Percentiles rank a stretch among this genome's conserved stretches.
Evolutionary conservation across 805 yeast genomes (phyloP).

Genomic region (Candida broadrunensis): DNA sequence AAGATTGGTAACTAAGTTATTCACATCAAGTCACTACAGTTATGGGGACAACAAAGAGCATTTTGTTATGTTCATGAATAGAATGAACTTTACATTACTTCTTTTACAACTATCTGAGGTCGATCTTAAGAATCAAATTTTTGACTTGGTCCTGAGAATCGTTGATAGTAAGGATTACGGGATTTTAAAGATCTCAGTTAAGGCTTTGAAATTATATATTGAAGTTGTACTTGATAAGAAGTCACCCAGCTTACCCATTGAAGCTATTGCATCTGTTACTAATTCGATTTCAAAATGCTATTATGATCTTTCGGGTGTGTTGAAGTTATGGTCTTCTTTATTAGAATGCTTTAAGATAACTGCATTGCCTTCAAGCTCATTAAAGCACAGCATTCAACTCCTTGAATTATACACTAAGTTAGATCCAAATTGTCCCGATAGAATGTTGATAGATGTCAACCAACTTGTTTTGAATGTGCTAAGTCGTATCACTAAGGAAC

Average conservation of each 20-base stretch:
- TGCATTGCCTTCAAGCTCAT: not conserved
- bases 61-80: constrained; percentile 31
- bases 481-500: not conserved
- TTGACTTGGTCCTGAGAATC: constrained; percentile 21
- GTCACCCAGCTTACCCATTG: not conserved
- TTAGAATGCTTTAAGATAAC: not conserved
- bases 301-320: not conserved
- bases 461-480: not conserved
- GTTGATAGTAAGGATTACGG: constrained; percentile 18
- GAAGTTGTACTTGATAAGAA: constrained; percentile 12
- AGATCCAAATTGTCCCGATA: not conserved
- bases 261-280: not conserved
- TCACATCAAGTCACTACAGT: constrained; percentile 35
- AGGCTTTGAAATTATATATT: constrained; percentile 16
- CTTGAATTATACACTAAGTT: not conserved
- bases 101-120: constrained; percentile 32
- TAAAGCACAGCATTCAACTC: not conserved
- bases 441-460: not conserved
- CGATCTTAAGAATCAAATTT: constrained; percentile 27
- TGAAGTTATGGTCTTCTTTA: not conserved
- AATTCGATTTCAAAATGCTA: not conserved
- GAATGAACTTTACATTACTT: constrained; percentile 33
- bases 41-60: constrained; percentile 24
- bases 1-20: constrained; percentile 31
- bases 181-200: constrained; percentile 18